Evolutionary conservation across 1,284 basidiomycete genomes (phyloP), one percentile per base, ranked within the genome.

Genomic region (Trichosporon sp.): DNA sequence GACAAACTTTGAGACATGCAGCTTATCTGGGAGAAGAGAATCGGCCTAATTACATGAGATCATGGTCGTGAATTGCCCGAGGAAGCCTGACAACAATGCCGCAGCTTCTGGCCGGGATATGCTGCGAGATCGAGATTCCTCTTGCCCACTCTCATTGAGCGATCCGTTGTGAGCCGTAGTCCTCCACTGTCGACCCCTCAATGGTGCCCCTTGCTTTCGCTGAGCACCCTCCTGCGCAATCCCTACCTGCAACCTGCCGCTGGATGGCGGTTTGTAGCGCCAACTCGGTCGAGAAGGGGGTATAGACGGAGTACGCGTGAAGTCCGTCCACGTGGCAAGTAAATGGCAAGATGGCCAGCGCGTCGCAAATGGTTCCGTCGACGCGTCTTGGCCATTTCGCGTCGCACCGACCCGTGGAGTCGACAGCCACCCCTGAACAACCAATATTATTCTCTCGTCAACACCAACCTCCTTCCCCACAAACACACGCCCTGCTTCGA

Each of bases 341-440:
- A 40, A 40, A 40, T 40, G 38, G 38, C 26, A 2, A 35, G 32
- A 63, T 63, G 59, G 59, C 59, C 35, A 16, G 31, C 59, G 59
- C 59, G 59, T 35, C 31, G 31, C 31, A 10, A 35, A 35, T 37
- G 59, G 14, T 63, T n/a, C 59, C 59, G 59, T 35, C 59, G 59
- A 63, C 59, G 59, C 59, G 59, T 63, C 59, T n/a, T n/a, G 59
- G 4, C 32, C 31, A 35, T 63, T 35, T 63, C 59, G 59, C 59
- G 59, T 63, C 59, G 59, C 59, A 63, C 59, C 59, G 16, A 3
- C 31, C 8, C 5, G 6, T 12, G 26, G 26, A 26, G 26, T 26
- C 26, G 26, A 26, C 26, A 26, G 26, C 2, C 16, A n/a, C 59
- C 59, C 59, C 59, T 63, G 59, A 63, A 63, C 59, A 63, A 63